A percentile compares a stretch with the other conserved stretches of the same genome.
Conservation (phyloP, 352 stramenopile genomes). For the Hyaloperonospora arabidopsidis region DNA sequence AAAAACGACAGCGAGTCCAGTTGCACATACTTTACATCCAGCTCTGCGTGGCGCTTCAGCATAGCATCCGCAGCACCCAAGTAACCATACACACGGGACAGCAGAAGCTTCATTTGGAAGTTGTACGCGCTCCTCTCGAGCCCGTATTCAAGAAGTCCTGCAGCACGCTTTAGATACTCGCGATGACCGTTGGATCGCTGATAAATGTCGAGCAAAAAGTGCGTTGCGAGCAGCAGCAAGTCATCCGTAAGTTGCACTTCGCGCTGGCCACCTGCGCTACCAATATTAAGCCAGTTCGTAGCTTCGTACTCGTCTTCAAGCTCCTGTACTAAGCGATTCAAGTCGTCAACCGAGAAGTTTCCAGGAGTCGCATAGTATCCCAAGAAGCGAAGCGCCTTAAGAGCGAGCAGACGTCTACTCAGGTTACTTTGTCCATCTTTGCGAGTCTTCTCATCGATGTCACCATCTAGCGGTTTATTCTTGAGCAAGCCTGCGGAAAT, state of each 20-base stretch:
- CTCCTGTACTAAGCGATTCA: slow-evolving; percentile 35
- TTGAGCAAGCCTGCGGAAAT: slow-evolving; percentile 17
- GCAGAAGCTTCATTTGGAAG: slow-evolving; percentile 86
- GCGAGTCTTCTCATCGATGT: slow-evolving; percentile 23
- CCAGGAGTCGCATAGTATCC: slow-evolving; percentile 31
- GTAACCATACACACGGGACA: slow-evolving; percentile 72
- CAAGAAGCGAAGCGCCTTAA: slow-evolving; percentile 72
- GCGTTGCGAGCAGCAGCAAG: slow-evolving; percentile 60
- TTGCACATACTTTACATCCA: slow-evolving; percentile 84
- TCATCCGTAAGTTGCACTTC: slow-evolving; percentile 83
- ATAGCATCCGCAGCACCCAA: slow-evolving; percentile 60
- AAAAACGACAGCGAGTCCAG: slow-evolving; percentile 80
- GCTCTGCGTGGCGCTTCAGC: slow-evolving; percentile 54
- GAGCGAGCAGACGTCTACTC: slow-evolving; percentile 46
- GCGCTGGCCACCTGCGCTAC: slow-evolving; percentile 59
- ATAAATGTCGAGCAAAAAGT: slow-evolving; percentile 66
- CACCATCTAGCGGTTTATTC: slow-evolving; percentile 13
- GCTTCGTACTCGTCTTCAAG: slow-evolving; percentile 64
- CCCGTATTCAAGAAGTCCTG: slow-evolving; percentile 59
- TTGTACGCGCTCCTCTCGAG: slow-evolving; percentile 81
- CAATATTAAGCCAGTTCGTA: slow-evolving; percentile 65
- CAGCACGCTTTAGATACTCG: slow-evolving; percentile 44
- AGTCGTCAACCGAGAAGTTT: slow-evolving; percentile 21
- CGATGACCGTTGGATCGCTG: slow-evolving; percentile 32
- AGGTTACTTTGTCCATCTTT: slow-evolving; percentile 44